A percentile compares a stretch with the other conserved stretches of the same genome.
phyloP scores from a whole-genome alignment of 73 alveolate species.

The Halteria grandinella region DNA sequence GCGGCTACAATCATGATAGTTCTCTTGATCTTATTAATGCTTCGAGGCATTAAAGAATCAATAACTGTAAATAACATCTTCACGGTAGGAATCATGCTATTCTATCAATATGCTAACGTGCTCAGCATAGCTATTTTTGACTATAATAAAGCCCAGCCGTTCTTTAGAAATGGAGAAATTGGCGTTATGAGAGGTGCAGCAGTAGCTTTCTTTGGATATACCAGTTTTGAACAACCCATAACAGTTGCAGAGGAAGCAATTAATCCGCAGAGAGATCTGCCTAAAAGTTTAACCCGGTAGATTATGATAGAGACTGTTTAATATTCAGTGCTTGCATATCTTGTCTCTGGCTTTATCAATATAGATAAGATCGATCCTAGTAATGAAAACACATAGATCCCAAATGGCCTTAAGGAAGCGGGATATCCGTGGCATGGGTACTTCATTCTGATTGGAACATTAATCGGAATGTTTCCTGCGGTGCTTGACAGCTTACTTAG shows the following conservation, averaged over 20 bases:
- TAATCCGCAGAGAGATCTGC: neutral
- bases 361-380: neutral
- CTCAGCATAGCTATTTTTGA: neutral
- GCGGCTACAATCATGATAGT: neutral
- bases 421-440: neutral
- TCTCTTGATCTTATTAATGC: neutral
- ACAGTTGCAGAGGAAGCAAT: slow-evolving; percentile 15
- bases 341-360: neutral
- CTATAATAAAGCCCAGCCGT: neutral
- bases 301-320: neutral
- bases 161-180: neutral
- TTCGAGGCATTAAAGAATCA: neutral
- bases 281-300: neutral
- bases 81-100: neutral
- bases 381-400: neutral
- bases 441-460: neutral
- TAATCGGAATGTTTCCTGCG: neutral
- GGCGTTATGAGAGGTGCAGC: slow-evolving; percentile 26
- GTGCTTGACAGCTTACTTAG: neutral
- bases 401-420: neutral
- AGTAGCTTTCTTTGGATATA: slow-evolving; percentile 3
- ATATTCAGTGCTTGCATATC: neutral
- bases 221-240: slow-evolving; percentile 13
- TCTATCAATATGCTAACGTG: neutral
- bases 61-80: neutral